Conservation (phyloP, 768 basidiomycete genomes). For the Polyporus arcularius region DNA sequence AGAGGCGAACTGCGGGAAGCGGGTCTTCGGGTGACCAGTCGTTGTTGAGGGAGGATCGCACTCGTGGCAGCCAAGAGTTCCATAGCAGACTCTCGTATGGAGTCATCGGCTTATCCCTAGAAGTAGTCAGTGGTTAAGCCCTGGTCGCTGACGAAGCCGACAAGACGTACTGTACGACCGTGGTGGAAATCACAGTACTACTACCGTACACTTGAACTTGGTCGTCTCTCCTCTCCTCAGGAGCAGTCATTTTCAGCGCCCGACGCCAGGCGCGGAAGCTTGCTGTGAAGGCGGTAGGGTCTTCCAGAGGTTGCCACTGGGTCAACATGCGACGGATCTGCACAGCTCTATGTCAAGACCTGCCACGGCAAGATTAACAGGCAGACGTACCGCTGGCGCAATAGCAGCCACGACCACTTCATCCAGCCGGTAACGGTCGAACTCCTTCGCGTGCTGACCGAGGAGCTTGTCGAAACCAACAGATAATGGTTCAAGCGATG, state of each 20-base stretch:
- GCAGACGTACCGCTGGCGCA: slow-evolving; percentile 59
- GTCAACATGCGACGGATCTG: slow-evolving; percentile 71
- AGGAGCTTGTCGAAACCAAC: slow-evolving; percentile 74
- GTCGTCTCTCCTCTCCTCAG: slow-evolving; percentile 43
- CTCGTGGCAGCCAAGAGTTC: slow-evolving; percentile 93
- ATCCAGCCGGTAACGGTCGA: slow-evolving; percentile 77
- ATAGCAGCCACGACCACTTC: slow-evolving; percentile 94
- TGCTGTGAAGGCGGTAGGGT: slow-evolving; percentile 65
- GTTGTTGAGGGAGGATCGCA: slow-evolving; percentile 94
- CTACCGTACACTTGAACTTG: slow-evolving; percentile 64
- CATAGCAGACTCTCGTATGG: slow-evolving; percentile 93
- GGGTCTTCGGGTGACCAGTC: slow-evolving; percentile 83
- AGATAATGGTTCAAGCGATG: slow-evolving; percentile 72
- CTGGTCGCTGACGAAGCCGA: not conserved
- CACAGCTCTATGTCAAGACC: slow-evolving; percentile 1
- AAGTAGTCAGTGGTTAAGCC: not conserved
- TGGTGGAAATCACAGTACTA: slow-evolving; percentile 33
- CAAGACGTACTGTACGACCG: slow-evolving; percentile 41
- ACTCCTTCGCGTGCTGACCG: slow-evolving; percentile 69
- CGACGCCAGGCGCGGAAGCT: slow-evolving; percentile 71
- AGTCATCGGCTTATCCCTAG: slow-evolving; percentile 76
- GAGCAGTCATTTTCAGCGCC: slow-evolving; percentile 59
- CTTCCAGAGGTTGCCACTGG: slow-evolving; percentile 81
- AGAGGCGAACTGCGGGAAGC: slow-evolving; percentile 74
- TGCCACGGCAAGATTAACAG: no score